Evolutionary conservation across 805 yeast species (phyloP), one percentile per base, ranked within the genome.

Genomic region (Candida ponderosae): DNA sequence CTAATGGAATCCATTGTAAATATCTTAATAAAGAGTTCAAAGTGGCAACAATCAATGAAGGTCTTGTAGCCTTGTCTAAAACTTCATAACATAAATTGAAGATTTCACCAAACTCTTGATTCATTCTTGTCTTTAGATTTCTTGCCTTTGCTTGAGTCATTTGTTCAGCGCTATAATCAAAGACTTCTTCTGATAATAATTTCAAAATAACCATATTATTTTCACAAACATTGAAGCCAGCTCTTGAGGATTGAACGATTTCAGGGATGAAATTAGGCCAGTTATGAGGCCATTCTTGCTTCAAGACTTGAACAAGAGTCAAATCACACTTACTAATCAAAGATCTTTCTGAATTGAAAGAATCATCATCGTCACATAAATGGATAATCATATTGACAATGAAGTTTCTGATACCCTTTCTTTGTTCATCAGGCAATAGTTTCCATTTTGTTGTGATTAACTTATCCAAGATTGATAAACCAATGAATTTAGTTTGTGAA

Each of bases 211-310:
- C 79, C 97, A 93, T 90, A 63, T 93, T 93, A 65, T 93, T 93
- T 62, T 93, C 98, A 66, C 98, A 93, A 36, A 93, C 96, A 53
- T 88, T 90, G 59, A 84, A 77, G 18, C 93, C 81, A 13, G 90
- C 77, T 45, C 86, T 76, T 33, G 94, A 80, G 45, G 95, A 81
- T 42, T 72, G 75, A 33, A 90, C 93, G 39, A 93, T 75, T 59
- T 93, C 98, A 15, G 96, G 96, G 35, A 93, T 83, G 53, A 93
- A 93, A 51, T 81, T 84, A 16, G 97, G 97, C 99, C 99, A 93
- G 59, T 89, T 84, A 50, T 81, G 86, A 26, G 99, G 99, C 99
- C 99, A 93, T 59, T 93, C 99, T 63, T 93, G 97, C 55, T 93
- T 93, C 54, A 93, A 75, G 36, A 93, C 81, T 54, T 89, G 94